Evolutionary conservation across 2,329 filamentous ascomycete genomes (phyloP).

Genomic region (Claviceps purpurea): DNA sequence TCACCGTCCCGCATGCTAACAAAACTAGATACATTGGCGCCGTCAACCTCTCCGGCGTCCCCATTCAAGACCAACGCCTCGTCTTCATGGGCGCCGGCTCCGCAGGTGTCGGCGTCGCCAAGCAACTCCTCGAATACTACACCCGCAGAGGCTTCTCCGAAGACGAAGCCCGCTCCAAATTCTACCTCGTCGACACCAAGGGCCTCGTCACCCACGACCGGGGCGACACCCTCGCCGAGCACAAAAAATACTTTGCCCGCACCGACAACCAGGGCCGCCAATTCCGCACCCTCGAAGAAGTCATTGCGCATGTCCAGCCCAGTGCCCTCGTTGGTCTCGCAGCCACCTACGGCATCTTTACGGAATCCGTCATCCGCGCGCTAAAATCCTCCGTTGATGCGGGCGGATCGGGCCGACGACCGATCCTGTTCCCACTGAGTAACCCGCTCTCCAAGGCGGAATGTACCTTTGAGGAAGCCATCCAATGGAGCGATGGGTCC

Average conservation of each 20-base stretch:
- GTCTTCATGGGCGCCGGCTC: constrained; percentile 95
- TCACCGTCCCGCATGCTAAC: constrained; percentile 30
- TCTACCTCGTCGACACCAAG: constrained; percentile 96
- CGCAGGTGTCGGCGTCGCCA: constrained; percentile 91
- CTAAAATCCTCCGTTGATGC: constrained; percentile 50
- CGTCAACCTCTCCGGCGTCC: constrained; percentile 75
- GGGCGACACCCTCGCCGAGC: constrained; percentile 84
- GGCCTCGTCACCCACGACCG: constrained; percentile 88
- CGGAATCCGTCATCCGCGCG: constrained; percentile 66
- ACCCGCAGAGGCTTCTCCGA: constrained; percentile 82
- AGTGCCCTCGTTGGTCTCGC: constrained; percentile 90
- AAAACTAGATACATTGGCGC: constrained; percentile 48
- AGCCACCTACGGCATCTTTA: constrained; percentile 90
- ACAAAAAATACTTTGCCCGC: constrained; percentile 63
- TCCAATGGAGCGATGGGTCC: constrained; percentile 80
- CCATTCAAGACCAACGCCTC: constrained; percentile 78
- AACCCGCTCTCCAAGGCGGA: constrained; percentile 96
- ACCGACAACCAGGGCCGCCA: constrained; percentile 51
- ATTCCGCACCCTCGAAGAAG: constrained; percentile 72
- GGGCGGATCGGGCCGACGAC: constrained; percentile 56
- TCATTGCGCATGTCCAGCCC: constrained; percentile 89
- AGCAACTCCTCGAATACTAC: constrained; percentile 96
- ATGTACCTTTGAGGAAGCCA: constrained; percentile 90
- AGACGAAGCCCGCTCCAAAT: constrained; percentile 75
- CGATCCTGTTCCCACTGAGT: constrained; percentile 91